phyloP scores from a whole-genome alignment of 805 yeast genomes.

The Candida dendrica region DNA sequence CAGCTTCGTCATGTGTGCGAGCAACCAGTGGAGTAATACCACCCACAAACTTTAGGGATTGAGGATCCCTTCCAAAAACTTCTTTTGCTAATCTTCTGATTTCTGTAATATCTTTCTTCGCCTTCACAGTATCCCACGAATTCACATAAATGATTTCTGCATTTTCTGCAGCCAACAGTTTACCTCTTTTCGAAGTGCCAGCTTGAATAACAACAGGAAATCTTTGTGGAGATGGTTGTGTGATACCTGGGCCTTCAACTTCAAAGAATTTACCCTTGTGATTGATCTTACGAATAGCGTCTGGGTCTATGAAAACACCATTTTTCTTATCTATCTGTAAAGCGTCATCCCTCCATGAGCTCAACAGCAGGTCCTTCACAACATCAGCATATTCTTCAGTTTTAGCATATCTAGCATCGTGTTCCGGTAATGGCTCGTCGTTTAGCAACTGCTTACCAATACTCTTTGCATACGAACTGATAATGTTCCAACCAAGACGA shows the following conservation, averaged over 20 bases:
- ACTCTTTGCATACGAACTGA: constrained; percentile 30
- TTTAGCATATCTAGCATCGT: constrained; percentile 29
- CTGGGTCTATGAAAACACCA: constrained; percentile 25
- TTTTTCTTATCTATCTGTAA: constrained; percentile 9
- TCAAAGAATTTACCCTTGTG: constrained; percentile 28
- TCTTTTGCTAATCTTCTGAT: constrained; percentile 27
- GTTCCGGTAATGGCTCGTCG: constrained; percentile 27
- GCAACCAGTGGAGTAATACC: constrained; percentile 27
- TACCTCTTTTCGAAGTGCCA: constrained; percentile 33
- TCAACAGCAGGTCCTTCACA: constrained; percentile 27
- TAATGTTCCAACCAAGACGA: constrained; percentile 37
- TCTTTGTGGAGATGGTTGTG: constrained; percentile 35
- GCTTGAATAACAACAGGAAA: constrained; percentile 36
- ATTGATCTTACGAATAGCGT: constrained; percentile 26
- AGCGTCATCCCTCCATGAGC: constrained; percentile 33
- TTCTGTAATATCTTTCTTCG: constrained; percentile 22
- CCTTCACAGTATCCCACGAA: constrained; percentile 3
- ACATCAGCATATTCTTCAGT: constrained; percentile 33
- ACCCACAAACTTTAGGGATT: constrained; percentile 27
- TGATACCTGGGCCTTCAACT: constrained; percentile 31
- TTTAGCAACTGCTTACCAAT: constrained; percentile 30
- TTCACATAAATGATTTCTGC: constrained; percentile 31
- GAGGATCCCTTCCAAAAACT: constrained; percentile 26
- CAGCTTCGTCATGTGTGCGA: constrained; percentile 32
- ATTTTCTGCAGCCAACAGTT: constrained; percentile 32